A percentile compares a stretch with the other conserved stretches of the same genome.
phyloP scores from a whole-genome alignment of 1,139 yeast genomes.

The Waltiozyma sp. region DNA sequence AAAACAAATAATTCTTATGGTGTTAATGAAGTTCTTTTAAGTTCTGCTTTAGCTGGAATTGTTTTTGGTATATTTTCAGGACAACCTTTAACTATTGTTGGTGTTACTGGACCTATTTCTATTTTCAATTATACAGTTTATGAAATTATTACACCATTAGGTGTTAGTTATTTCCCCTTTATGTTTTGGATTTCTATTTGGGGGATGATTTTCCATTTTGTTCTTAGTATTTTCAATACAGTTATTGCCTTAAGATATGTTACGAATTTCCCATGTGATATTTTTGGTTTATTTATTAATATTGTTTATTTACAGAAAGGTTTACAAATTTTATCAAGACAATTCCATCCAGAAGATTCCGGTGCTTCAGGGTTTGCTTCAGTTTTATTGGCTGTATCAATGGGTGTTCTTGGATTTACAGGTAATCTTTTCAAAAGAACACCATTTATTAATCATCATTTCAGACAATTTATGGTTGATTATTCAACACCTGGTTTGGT shows the following conservation, averaged over 20 bases:
- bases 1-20: constrained; percentile 81
- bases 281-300: constrained; percentile 86
- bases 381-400: constrained; percentile 57
- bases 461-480: constrained; percentile 68
- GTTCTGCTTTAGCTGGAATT: constrained; percentile 83
- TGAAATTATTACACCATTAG: constrained; percentile 51
- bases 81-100: constrained; percentile 92
- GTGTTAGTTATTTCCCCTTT: constrained; percentile 57
- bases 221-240: constrained; percentile 60
- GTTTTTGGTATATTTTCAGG: constrained; percentile 81
- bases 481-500: constrained; percentile 79
- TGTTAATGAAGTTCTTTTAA: constrained; percentile 74
- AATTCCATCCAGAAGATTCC: constrained; percentile 37
- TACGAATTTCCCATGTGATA: constrained; percentile 80
- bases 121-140: constrained; percentile 89
- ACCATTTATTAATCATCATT: constrained; percentile 44
- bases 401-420: constrained; percentile 66
- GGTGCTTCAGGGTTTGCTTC: constrained; percentile 68
- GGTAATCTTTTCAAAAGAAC: constrained; percentile 50
- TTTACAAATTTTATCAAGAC: constrained; percentile 64
- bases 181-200: constrained; percentile 95
- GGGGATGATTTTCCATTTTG: constrained; percentile 75
- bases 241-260: constrained; percentile 63
- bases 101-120: constrained; percentile 91
- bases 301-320: constrained; percentile 89